Evolutionary conservation across 2,329 filamentous ascomycete species (phyloP).

Genomic region (Hawksworthiomyces lignivorus): DNA sequence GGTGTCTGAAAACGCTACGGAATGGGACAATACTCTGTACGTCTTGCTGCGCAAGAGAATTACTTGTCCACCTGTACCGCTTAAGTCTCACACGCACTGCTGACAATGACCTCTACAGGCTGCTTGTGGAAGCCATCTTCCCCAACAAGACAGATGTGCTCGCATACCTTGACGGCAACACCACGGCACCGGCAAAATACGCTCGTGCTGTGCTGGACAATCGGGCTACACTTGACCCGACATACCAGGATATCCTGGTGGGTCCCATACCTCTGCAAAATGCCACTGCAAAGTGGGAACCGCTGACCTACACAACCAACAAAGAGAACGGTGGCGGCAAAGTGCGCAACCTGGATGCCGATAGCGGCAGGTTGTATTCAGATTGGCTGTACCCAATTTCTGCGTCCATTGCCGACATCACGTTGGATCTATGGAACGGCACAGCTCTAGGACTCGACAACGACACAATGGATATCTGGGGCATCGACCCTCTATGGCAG

Average conservation of each 20-base stretch:
- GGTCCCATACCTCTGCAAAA: conserved; percentile 40
- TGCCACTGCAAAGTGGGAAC: conserved; percentile 27
- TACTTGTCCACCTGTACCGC: too few relatives aligned
- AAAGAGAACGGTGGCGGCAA: conserved; percentile 31
- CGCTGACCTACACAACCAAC: conserved; percentile 35
- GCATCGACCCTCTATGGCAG: conserved; percentile 34
- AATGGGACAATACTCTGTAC: conserved; percentile 33
- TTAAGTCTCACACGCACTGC: too few relatives aligned
- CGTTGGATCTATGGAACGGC: conserved; percentile 35
- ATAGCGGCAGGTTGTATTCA: conserved; percentile 22
- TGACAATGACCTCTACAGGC: too few relatives aligned
- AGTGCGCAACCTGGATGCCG: conserved; percentile 32
- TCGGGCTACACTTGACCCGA: conserved; percentile 28
- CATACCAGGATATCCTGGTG: conserved; percentile 37
- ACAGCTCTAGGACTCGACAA: conserved; percentile 30
- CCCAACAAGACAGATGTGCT: conserved; percentile 44
- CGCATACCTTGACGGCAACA: conserved; percentile 33
- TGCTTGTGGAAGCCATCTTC: conserved; percentile 29
- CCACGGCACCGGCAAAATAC: conserved; percentile 29
- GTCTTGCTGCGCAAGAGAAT: too few relatives aligned
- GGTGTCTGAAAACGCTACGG: conserved; percentile 22
- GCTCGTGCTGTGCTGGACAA: conserved; percentile 36
- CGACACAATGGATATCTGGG: conserved; percentile 33
- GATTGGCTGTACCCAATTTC: conserved; percentile 29
- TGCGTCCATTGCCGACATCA: conserved; percentile 31